Base-by-base conservation (phyloP, 2,329 filamentous ascomycete genomes). In the Aaosphaeria arxii region DNA sequence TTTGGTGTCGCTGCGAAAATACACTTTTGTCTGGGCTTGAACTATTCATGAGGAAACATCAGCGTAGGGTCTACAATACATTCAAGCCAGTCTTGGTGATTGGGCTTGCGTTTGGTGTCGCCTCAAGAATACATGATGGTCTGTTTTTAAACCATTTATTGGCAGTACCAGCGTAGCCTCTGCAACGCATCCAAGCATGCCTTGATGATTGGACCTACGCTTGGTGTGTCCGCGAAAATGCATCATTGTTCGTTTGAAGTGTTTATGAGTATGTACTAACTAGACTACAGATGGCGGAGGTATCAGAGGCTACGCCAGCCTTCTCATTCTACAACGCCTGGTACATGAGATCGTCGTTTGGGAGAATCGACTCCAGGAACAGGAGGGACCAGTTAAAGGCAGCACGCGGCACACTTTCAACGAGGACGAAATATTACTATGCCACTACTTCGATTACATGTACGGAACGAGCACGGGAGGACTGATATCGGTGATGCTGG, bases 401-500 rank as follows among this genome's bases (percentile, higher is more conserved):
- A 62, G 56, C 42, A 44, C 47, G 44, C 60, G 58, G 30, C 50
- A 43, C 42, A 62, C 61, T 3, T 71, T 71, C 48, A 60, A 66
- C 42, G 71, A 74, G 50, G 65, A 74, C 42, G 69, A 75, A 40
- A 66, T 78, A 1, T 59, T 77, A 7, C 76, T 76, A 48, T 77
- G 74, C 49, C 74, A 79, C 51, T 79, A 78, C 58, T 79, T 79
- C 59, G 77, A 80, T 52, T 75, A 76, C 62, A 78, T 79, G 67
- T 78, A 76, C 46, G 77, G 77, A 24, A 79, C 76, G 5, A 76
- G 72, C 36, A 79, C 75, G 0, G 77, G 77, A n/a, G 77, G 77
- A 11, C 62, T 78, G 36, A 78, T 78, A 48, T 74, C 76, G 1
- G 76, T 75, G 2, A 76, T 78, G 66, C 70, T 78, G 2, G 75